A percentile compares a stretch with the other conserved stretches of the same genome.
phyloP scores from a whole-genome alignment of 306 rosid species.

The Cicer yamashitae region DNA sequence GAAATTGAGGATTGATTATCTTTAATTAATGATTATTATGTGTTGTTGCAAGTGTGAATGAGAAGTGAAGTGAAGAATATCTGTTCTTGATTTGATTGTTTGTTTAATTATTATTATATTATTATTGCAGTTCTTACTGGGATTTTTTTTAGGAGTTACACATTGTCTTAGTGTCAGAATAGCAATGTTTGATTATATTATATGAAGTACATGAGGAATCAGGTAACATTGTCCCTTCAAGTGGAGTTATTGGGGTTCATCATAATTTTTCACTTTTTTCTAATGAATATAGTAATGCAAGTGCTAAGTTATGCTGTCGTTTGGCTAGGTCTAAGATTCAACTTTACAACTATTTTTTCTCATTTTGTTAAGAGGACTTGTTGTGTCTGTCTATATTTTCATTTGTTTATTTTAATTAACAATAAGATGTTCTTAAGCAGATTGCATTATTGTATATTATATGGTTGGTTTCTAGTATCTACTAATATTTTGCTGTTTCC shows the following conservation, averaged over 20 bases:
- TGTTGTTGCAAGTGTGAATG: constrained; percentile 66
- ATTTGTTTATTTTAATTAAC: constrained; percentile 44
- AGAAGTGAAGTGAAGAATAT: constrained; percentile 66
- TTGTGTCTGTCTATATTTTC: constrained; percentile 41
- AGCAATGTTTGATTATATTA: constrained; percentile 50
- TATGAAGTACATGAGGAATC: constrained; percentile 52
- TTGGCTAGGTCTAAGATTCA: constrained; percentile 54
- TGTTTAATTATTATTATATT: constrained; percentile 49
- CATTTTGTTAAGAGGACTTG: constrained; percentile 50
- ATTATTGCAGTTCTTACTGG: constrained; percentile 48
- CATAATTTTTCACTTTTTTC: constrained; percentile 54
- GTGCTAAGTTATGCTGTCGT: constrained; percentile 55
- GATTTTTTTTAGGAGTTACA: constrained; percentile 52
- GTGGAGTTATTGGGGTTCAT: constrained; percentile 63
- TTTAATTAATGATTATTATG: constrained; percentile 40
- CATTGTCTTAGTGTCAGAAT: constrained; percentile 55
- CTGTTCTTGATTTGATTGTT: constrained; percentile 64
- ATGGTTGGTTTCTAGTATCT: constrained; percentile 12
- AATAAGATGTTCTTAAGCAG: constrained; percentile 42
- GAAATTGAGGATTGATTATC: constrained; percentile 53
- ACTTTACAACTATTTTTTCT: constrained; percentile 45
- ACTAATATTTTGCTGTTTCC: constrained; percentile 42
- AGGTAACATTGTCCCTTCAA: constrained; percentile 53
- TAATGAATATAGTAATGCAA: constrained; percentile 59
- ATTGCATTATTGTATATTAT: constrained; percentile 44